Evolutionary conservation across 345 rosid species (phyloP).

Genomic region (Populus deltoides): DNA sequence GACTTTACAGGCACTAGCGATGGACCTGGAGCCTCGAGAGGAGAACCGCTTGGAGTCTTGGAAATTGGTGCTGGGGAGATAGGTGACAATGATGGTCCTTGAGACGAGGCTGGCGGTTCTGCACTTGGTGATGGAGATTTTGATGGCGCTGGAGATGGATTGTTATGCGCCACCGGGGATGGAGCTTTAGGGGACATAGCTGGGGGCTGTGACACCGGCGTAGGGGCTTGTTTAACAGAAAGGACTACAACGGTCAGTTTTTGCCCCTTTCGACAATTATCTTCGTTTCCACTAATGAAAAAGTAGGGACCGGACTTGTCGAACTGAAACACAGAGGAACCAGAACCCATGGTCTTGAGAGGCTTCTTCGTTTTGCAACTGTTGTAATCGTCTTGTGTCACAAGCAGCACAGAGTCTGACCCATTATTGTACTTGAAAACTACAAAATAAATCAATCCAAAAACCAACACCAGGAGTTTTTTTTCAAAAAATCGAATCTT

Average conservation of each 20-base stretch:
- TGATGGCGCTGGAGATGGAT: not conserved
- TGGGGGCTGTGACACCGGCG: slow-evolving; percentile 1
- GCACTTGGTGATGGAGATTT: not conserved
- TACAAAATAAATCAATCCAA: slow-evolving; percentile 6
- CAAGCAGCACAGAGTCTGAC: slow-evolving; percentile 54
- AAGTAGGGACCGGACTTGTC: slow-evolving; percentile 48
- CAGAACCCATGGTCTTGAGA: slow-evolving; percentile 25
- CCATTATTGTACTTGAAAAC: slow-evolving; percentile 54
- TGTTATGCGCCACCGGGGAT: slow-evolving; percentile 10
- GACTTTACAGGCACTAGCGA: too few relatives aligned
- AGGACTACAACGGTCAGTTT: slow-evolving; percentile 49
- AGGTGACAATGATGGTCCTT: not conserved
- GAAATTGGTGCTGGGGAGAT: not conserved
- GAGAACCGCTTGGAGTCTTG: too few relatives aligned
- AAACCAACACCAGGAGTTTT: not conserved
- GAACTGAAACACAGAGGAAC: slow-evolving; percentile 36
- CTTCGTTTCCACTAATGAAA: slow-evolving; percentile 57
- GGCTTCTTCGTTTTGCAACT: slow-evolving; percentile 47
- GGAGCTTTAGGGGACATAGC: not conserved
- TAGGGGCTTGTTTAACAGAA: slow-evolving; percentile 16
- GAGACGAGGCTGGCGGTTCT: slow-evolving; percentile 6
- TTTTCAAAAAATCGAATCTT: not conserved
- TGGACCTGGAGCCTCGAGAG: too few relatives aligned
- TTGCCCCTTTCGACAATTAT: slow-evolving; percentile 56
- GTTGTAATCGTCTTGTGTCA: slow-evolving; percentile 49